Evolutionary conservation across 176 grass and related monocot species (phyloP).

Genomic region (Thalia dealbata): DNA sequence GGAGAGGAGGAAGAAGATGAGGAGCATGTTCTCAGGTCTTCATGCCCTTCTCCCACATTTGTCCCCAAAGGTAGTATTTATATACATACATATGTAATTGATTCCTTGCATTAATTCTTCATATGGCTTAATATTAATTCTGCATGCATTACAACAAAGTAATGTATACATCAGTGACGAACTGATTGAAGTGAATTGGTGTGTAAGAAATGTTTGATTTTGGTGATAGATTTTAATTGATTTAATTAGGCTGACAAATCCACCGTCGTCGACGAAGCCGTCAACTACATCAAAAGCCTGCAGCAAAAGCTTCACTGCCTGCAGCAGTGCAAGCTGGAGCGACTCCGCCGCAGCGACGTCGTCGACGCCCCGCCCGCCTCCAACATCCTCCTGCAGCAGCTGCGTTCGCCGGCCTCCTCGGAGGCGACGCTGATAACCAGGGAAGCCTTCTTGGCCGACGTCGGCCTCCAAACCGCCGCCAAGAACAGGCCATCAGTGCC

Average conservation of each 20-base stretch:
- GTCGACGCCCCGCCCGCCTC: neutral
- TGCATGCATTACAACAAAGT: too few relatives aligned
- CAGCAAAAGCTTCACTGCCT: conserved; percentile 28
- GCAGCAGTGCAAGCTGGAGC: conserved; percentile 40
- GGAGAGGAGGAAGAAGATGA: conserved; percentile 39
- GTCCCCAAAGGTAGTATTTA: conserved; percentile 20
- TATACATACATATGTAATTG: too few relatives aligned
- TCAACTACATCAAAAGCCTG: conserved; percentile 54
- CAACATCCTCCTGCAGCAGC: neutral
- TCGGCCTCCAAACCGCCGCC: conserved; percentile 9
- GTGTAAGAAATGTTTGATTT: too few relatives aligned
- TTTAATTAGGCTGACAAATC: conserved; percentile 40
- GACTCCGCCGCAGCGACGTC: neutral
- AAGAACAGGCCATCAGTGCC: neutral
- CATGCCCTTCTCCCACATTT: conserved; percentile 32
- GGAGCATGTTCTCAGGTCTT: conserved; percentile 30
- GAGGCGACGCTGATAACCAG: conserved; percentile 1
- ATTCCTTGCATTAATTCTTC: too few relatives aligned
- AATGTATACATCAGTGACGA: too few relatives aligned
- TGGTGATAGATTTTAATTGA: neutral
- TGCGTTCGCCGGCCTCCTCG: neutral
- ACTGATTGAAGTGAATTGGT: too few relatives aligned
- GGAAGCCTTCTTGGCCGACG: conserved; percentile 30
- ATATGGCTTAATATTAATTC: too few relatives aligned
- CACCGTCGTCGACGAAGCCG: conserved; percentile 40